Conservation (phyloP, 306 rosid species). For the Prunus salicina region DNA sequence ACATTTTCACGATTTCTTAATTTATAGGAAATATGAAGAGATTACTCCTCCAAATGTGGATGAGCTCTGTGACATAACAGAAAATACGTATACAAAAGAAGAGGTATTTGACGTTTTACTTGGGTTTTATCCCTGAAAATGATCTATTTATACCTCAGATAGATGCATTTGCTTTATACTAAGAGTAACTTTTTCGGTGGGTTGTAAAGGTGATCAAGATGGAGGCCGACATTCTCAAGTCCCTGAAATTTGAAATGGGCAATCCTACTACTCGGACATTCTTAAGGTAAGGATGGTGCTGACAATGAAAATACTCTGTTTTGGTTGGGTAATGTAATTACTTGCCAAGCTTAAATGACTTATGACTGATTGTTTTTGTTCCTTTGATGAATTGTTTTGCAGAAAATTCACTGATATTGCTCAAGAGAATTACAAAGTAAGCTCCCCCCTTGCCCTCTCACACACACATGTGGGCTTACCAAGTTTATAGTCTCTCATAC, state of each 20-base stretch:
- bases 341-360: neutral
- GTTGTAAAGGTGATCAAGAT: constrained; percentile 56
- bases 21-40: constrained; percentile 78
- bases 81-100: constrained; percentile 66
- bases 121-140: neutral
- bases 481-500: neutral
- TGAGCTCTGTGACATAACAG: constrained; percentile 75
- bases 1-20: neutral
- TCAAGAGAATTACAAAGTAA: constrained; percentile 51
- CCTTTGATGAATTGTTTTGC: constrained; percentile 20
- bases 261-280: constrained; percentile 75
- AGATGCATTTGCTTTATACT: neutral
- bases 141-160: neutral
- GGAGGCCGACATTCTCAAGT: constrained; percentile 76
- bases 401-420: constrained; percentile 61
- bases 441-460: neutral
- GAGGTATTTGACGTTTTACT: constrained; percentile 44
- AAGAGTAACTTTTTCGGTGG: neutral
- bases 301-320: neutral
- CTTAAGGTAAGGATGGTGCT: constrained; percentile 48
- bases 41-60: constrained; percentile 73
- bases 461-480: neutral
- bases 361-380: constrained; percentile 1
- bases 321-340: neutral
- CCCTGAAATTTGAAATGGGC: constrained; percentile 82